Conservation (phyloP, 768 basidiomycete genomes). For the Dioszegia crocea region DNA sequence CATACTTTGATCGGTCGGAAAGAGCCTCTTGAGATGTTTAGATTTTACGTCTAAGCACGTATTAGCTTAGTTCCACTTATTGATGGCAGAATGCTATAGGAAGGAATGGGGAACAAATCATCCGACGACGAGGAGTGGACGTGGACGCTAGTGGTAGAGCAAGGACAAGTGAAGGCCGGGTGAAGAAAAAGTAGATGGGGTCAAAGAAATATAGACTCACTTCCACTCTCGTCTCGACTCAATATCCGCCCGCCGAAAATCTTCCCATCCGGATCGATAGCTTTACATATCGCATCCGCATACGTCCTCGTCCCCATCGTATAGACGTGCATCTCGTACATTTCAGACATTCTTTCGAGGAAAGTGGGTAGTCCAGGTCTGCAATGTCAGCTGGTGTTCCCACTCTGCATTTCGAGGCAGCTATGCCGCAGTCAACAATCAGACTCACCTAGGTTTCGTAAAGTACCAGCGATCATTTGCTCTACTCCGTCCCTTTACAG, state of each 20-base stretch:
- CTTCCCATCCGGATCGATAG: conserved; percentile 82
- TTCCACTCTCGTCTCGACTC: conserved; percentile 93
- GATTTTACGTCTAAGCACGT: conserved; percentile 70
- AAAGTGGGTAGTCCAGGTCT: conserved; percentile 84
- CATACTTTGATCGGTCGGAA: conserved; percentile 97
- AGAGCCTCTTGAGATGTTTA: conserved; percentile 85
- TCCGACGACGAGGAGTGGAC: no score
- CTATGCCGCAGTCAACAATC: neutral
- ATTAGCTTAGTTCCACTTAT: no score
- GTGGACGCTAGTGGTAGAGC: no score
- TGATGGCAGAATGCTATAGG: no score
- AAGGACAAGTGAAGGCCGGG: no score
- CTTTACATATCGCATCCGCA: conserved; percentile 88
- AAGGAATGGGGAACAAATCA: no score
- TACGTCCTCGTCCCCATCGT: conserved; percentile 99
- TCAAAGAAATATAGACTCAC: conserved; percentile 56
- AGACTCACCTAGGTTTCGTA: conserved; percentile 90
- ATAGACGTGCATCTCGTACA: conserved; percentile 99
- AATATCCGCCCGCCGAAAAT: conserved; percentile 83
- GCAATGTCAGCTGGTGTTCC: neutral
- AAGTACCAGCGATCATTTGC: conserved; percentile 82
- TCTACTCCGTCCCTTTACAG: conserved; percentile 11
- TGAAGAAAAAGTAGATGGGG: neutral
- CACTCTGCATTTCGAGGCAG: no score
- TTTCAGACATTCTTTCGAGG: conserved; percentile 63